These are phyloP conservation scores for Lathyrus aphaca DNA, from an alignment of 306 rosid genomes.

Conservation along the genomic window DNA sequence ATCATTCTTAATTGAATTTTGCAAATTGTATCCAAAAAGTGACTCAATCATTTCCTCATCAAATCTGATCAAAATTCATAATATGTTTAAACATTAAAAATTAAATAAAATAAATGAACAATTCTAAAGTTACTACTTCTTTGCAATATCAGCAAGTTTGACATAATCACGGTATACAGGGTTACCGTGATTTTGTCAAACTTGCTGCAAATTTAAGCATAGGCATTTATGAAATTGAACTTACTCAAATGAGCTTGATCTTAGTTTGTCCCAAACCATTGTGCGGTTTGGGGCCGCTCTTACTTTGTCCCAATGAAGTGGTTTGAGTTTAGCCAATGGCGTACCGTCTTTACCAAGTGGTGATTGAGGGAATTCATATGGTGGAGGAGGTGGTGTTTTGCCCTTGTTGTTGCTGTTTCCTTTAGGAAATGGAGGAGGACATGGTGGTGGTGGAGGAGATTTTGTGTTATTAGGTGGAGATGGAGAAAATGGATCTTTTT, in stretches of 20 bases:
- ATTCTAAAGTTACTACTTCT: background rate
- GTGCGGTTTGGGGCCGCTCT: constrained; percentile 89
- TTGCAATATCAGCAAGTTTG: background rate
- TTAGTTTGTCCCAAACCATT: constrained; percentile 93
- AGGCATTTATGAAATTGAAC: constrained; percentile 35
- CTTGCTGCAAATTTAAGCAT: background rate
- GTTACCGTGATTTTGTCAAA: background rate
- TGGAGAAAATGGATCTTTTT: constrained; percentile 44
- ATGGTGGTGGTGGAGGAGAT: constrained; percentile 78
- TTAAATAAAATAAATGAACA: background rate
- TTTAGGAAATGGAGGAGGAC: constrained; percentile 71
- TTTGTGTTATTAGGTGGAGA: constrained; percentile 37
- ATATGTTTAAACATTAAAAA: background rate
- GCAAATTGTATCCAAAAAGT: constrained; percentile 91
- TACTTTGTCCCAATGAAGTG: constrained; percentile 99
- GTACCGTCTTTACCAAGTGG: constrained; percentile 84
- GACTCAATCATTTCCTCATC: constrained; percentile 99
- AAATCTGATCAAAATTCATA: constrained; percentile 59
- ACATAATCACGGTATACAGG: background rate
- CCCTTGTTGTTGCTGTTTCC: constrained; percentile 17
- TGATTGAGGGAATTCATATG: constrained; percentile 66
- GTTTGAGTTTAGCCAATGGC: constrained; percentile 83
- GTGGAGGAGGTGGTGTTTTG: constrained; percentile 83
- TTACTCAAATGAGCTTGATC: constrained; percentile 97
- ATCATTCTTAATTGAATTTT: constrained; percentile 69